Evolutionary conservation across 768 basidiomycete genomes (phyloP), one percentile per base, ranked within the genome.

Genomic region (Hypholoma sublateritium): DNA sequence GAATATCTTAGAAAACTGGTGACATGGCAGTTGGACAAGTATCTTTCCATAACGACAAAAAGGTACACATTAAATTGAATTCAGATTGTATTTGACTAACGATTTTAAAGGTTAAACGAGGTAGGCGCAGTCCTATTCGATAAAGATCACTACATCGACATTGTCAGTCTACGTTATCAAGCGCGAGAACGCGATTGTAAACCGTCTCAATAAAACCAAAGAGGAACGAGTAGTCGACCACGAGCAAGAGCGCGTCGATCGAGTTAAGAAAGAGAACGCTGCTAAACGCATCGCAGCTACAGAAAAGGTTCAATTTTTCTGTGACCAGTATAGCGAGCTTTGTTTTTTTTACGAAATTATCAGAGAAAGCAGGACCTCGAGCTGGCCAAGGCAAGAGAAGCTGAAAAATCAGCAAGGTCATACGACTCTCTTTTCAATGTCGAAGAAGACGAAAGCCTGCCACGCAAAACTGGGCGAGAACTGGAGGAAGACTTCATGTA

Each of bases 1-100:
- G 16, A 14, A 7, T 25, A 2, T 25, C 22, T 6, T 39, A 95
- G 92, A 99, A 99, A 93, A 88, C 91, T 6, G 96, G 96, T 3
- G 94, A 96, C 67, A 98, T 97, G 94, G 95, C 93, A 2, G 88
- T 96, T 3, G 97, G 97, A 0, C 90, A 95, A 66, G 97, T 99
- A 0, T 91, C 93, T 0, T 98, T 99, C 70, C 91, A 98, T 62
- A 90, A 78, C 55, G 93, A 97, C 66, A 94, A 96, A 68, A 80
- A 79, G 73, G 93, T 93, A 60, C 37, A 79, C 44, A 42, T 25
- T 21, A 16, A 37, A 21, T 34, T 49, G 54, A 7, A 43, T 36
- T 17, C 19, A 28, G 44, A 16, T 39, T 36, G 5, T 9, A n/a
- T 9, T 21, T 21, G 9, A 24, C n/a, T 24, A 21, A 59, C 37